Percentiles rank a stretch among this genome's conserved stretches.
phyloP scores from a whole-genome alignment of 768 basidiomycete species.

The Artomyces pyxidatus region DNA sequence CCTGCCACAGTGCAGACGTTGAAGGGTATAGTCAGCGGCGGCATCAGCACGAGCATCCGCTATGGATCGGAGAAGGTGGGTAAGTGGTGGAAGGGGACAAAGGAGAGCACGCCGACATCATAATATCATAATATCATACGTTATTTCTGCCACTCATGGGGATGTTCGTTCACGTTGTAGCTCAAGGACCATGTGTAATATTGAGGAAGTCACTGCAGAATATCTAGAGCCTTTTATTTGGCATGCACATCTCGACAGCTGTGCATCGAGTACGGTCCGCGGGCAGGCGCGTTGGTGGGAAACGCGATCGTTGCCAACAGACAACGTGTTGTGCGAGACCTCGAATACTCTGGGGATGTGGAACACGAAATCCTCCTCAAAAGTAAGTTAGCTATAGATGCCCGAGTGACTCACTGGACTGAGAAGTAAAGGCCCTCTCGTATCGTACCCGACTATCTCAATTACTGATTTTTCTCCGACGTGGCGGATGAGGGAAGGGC shows the following conservation, averaged over 20 bases:
- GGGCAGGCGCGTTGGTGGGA: neutral
- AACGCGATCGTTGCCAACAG: neutral
- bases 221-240: too few species aligned
- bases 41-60: slow-evolving; percentile 65
- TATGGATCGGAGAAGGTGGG: slow-evolving; percentile 71
- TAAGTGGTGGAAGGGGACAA: slow-evolving; percentile 69
- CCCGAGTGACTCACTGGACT: too few species aligned
- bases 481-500: neutral
- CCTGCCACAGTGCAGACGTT: slow-evolving; percentile 80
- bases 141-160: too few species aligned
- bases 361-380: too few species aligned
- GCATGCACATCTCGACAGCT: neutral
- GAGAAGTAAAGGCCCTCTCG: too few species aligned
- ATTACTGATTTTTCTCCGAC: too few species aligned
- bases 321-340: neutral
- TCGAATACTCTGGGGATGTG: neutral
- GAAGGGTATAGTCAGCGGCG: slow-evolving; percentile 83
- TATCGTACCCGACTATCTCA: too few species aligned
- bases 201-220: too few species aligned
- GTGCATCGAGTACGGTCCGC: neutral
- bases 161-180: neutral
- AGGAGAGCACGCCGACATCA: slow-evolving; percentile 34
- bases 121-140: too few species aligned
- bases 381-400: too few species aligned
- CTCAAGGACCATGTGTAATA: too few species aligned